A percentile compares a stretch with the other conserved stretches of the same genome.
phyloP scores from a whole-genome alignment of 192 early-diverging fungal species.

The Podila epicladia region DNA sequence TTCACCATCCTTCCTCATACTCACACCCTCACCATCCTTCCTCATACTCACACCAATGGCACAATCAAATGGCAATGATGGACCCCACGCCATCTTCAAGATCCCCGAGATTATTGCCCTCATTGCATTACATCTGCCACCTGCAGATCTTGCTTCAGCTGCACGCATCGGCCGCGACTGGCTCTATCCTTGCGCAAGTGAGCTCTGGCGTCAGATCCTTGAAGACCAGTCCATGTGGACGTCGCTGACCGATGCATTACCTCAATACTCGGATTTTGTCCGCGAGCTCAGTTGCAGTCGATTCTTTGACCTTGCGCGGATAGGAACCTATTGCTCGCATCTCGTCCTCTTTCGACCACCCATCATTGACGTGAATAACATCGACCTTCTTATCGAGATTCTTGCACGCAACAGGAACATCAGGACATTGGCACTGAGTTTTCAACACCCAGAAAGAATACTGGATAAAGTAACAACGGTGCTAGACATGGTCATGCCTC shows the following conservation, averaged over 20 bases:
- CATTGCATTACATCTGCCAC: constrained; percentile 10
- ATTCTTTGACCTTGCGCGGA: background rate
- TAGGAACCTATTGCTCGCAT: constrained; percentile 3
- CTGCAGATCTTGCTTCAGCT: constrained; percentile 12
- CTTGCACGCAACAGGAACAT: constrained; percentile 13
- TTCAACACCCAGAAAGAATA: background rate
- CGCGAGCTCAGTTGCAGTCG: constrained; percentile 20
- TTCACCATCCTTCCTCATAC: too few species aligned
- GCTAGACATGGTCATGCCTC: background rate
- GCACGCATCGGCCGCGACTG: constrained; percentile 13
- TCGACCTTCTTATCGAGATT: background rate
- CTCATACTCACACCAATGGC: too few species aligned
- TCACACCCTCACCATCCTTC: too few species aligned
- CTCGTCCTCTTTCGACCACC: constrained; percentile 9
- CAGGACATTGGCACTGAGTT: background rate
- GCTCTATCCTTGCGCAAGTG: constrained; percentile 23
- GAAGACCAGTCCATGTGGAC: constrained; percentile 29
- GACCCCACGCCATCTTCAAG: background rate
- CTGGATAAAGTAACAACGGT: background rate
- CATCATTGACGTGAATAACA: background rate
- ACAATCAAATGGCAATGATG: too few species aligned
- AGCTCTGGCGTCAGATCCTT: constrained; percentile 29
- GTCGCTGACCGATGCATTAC: constrained; percentile 12
- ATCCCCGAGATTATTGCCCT: constrained; percentile 15
- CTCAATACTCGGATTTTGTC: constrained; percentile 22